These are phyloP conservation scores for Scutellaria galericulata DNA, from an alignment of 257 asterid species.

Conservation along the genomic window DNA sequence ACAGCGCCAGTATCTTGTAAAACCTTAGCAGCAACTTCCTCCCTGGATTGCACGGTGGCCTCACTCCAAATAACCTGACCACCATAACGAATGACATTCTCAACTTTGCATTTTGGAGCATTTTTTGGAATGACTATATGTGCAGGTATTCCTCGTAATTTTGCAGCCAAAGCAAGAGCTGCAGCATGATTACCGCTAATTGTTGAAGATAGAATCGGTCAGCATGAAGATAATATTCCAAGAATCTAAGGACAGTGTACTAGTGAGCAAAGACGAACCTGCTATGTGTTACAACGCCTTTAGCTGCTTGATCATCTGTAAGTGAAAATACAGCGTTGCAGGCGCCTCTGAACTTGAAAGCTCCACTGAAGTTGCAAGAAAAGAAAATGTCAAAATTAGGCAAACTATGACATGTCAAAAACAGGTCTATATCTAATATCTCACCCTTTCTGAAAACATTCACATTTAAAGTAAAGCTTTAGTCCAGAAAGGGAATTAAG, in stretches of 20 bases:
- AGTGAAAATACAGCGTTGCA: slow-evolving; percentile 95
- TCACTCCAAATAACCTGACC: slow-evolving; percentile 89
- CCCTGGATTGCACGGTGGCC: slow-evolving; percentile 72
- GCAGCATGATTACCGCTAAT: slow-evolving; percentile 97
- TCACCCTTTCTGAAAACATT: slow-evolving; percentile 97
- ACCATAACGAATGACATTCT: slow-evolving; percentile 84
- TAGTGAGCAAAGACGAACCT: slow-evolving; percentile 50
- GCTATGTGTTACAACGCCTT: slow-evolving; percentile 95
- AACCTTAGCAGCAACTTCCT: slow-evolving; percentile 71
- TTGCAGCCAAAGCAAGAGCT: slow-evolving; percentile 96
- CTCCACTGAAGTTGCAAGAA: slow-evolving; percentile 61
- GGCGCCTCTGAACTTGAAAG: slow-evolving; percentile 94
- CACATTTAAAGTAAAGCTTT: slow-evolving; percentile 81
- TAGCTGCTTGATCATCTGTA: slow-evolving; percentile 70
- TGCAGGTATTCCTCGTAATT: slow-evolving; percentile 84
- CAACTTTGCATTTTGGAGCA: slow-evolving; percentile 96
- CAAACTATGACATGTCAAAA: not conserved
- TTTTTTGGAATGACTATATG: slow-evolving; percentile 76
- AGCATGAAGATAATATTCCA: slow-evolving; percentile 17
- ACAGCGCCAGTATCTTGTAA: slow-evolving; percentile 74
- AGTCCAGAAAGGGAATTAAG: slow-evolving; percentile 75
- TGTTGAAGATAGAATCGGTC: slow-evolving; percentile 37
- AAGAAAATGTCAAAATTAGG: not conserved
- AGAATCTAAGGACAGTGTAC: slow-evolving; percentile 17
- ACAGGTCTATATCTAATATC: slow-evolving; percentile 13